Evolutionary conservation across 2,329 filamentous ascomycete species (phyloP), one percentile per base, ranked within the genome.

Genomic region (Scedosporium boydii): DNA sequence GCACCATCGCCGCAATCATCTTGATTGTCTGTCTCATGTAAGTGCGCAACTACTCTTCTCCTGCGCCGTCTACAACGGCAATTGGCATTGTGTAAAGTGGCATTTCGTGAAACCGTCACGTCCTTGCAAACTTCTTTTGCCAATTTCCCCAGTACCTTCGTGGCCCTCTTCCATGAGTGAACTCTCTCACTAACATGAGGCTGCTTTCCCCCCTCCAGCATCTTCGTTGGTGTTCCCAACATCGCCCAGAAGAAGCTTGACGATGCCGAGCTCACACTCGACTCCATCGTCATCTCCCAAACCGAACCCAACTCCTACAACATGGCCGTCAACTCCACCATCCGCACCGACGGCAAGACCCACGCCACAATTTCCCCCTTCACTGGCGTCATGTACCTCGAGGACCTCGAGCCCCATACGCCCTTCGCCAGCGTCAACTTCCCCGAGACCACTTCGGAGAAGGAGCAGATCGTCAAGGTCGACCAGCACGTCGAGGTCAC

Each of bases 1-100:
- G 77, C 16, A 70, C 84, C 60, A 69, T 80, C 63, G 66, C 78
- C 64, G 72, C 85, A 55, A 70, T 81, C 53, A 76, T 85, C 41
- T 72, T 88, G 14, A 75, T 85, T 44, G 79, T 88, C 18, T 76
- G 82, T 46, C 74, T 86, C 46, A 72, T 87, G 85, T 87, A 76
- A 81, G 84, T 61, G 6, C 6, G 29, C 29, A 34, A 34, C 29
- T 34, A 7, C 29, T 34, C 29, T 34, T 34, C 29, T 34, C 29
- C 5, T 21, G 3, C 48, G n/a, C 16, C 14, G 44, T n/a, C 16
- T 46, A 46, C 1, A 18, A 46, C 6, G 14, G 44, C 18, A 21
- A 46, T n/a, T 12, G 44, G 18, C 16, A 46, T n/a, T n/a, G 7
- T 18, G 16, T 3, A 16, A 46, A 46, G 18, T 46, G 14, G n/a